These are phyloP conservation scores for Eimeria tenella DNA, from an alignment of 169 alveolate genomes.

Conservation along the genomic window DNA sequence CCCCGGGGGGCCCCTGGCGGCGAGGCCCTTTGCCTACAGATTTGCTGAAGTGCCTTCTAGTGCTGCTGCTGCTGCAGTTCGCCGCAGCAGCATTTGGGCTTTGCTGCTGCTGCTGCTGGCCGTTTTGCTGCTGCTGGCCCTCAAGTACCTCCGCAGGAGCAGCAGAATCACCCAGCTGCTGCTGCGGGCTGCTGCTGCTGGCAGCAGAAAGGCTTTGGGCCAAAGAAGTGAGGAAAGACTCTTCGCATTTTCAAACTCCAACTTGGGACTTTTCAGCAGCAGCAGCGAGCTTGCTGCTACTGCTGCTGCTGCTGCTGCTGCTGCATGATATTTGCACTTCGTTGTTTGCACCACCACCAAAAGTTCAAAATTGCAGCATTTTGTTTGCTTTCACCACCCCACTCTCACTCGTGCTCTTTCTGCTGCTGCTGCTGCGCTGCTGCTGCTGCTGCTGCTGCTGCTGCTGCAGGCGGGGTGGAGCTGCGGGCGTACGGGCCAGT, in stretches of 20 bases:
- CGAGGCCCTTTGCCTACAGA: constrained; percentile 75
- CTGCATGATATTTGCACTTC: neutral
- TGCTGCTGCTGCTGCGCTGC: neutral
- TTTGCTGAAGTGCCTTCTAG: constrained; percentile 18
- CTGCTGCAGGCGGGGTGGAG: constrained; percentile 14
- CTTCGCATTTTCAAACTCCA: too few relatives aligned
- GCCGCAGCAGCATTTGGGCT: neutral
- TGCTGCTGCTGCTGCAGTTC: neutral
- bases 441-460: neutral
- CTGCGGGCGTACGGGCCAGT: constrained; percentile 23
- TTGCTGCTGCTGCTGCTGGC: neutral
- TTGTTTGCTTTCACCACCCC: too few relatives aligned
- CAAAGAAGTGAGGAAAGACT: neutral
- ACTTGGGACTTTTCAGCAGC: too few relatives aligned
- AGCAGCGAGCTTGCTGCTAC: too few relatives aligned
- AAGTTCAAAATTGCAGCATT: too few relatives aligned
- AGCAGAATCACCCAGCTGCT: neutral
- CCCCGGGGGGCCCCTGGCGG: neutral
- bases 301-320: neutral
- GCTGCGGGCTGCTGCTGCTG: too few relatives aligned
- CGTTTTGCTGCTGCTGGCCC: neutral
- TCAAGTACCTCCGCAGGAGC: neutral
- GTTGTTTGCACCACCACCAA: neutral
- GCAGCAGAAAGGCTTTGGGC: neutral
- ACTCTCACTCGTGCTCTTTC: too few relatives aligned